Evolutionary conservation across 768 basidiomycete species (phyloP), one percentile per base, ranked within the genome.

Genomic region (Clavulina sp.): DNA sequence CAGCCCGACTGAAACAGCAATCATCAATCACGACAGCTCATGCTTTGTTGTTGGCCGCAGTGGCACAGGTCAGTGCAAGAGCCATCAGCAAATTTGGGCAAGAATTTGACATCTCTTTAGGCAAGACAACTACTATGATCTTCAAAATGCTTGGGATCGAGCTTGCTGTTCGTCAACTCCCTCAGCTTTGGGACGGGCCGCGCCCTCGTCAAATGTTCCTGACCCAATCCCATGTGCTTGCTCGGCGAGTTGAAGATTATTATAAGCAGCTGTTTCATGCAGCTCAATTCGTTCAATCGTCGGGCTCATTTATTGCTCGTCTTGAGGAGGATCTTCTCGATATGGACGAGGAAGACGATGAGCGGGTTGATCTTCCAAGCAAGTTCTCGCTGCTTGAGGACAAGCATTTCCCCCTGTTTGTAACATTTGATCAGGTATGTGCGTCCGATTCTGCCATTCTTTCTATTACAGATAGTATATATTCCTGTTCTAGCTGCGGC

Each of bases 1-100:
- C 19, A 51, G 16, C 48, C 31, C 71, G 70, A 3, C 57, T 70
- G 0, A 64, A 70, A 43, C 77, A 81, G 57, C 69, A 70, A 78
- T 82, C 9, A 72, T 80, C 18, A 73, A 80, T 41, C 73, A 80
- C 56, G 65, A 65, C 0, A 65, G 70, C 4, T 80, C 80, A 0
- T 81, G 76, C 55, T 80, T 76, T 59, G 78, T 82, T 29, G 60
- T 81, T 5, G 80, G 81, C 0, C 68, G 82, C 24, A 82, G 81
- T 58, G 82, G 82, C 2, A 84, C 82, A 0, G 82, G 81, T 81
- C 81, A 57, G 9, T 69, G 51, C 21, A 31, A 23, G n/a, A n/a
- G n/a, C n/a, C n/a, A 4, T 16, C 7, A 26, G 13, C 19, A 7
- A 2, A 16, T 13, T 52, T 51, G 6, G 3, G 9, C 5, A 21